A percentile compares a stretch with the other conserved stretches of the same genome.
Evolutionary conservation across 768 basidiomycete genomes (phyloP).

Genomic region (Amanita fuliginea): DNA sequence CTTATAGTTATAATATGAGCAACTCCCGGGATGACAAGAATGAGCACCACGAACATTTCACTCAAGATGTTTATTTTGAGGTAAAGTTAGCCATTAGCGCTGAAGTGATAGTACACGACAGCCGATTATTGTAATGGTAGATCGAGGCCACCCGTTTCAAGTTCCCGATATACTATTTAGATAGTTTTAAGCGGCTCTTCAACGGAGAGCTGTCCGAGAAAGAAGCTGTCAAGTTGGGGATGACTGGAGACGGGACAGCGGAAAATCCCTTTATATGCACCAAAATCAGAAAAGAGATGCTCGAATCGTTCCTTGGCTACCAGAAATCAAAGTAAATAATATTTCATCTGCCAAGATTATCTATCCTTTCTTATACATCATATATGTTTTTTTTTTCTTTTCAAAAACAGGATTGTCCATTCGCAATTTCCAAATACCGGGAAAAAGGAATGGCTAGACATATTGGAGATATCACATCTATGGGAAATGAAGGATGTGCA

Average conservation of each 20-base stretch:
- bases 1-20: too few relatives aligned
- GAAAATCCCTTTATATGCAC: not conserved
- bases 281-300: not conserved
- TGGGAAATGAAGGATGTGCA: slow-evolving; percentile 5
- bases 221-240: not conserved
- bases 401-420: not conserved
- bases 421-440: too few relatives aligned
- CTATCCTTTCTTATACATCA: not conserved
- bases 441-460: slow-evolving; percentile 9
- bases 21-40: too few relatives aligned
- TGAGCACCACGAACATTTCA: not conserved
- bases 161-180: not conserved
- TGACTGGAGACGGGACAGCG: not conserved
- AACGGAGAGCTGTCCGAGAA: not conserved
- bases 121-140: not conserved
- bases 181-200: not conserved
- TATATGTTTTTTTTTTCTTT: not conserved
- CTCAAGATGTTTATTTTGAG: not conserved
- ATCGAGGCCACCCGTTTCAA: not conserved
- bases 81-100: not conserved
- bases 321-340: not conserved
- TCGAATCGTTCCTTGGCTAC: not conserved
- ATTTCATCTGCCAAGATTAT: not conserved
- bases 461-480: slow-evolving; percentile 8
- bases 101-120: not conserved